Percentiles rank a stretch among this genome's conserved stretches.
phyloP scores from a whole-genome alignment of 2,329 filamentous ascomycete species.

The Raffaelea albimanens region DNA sequence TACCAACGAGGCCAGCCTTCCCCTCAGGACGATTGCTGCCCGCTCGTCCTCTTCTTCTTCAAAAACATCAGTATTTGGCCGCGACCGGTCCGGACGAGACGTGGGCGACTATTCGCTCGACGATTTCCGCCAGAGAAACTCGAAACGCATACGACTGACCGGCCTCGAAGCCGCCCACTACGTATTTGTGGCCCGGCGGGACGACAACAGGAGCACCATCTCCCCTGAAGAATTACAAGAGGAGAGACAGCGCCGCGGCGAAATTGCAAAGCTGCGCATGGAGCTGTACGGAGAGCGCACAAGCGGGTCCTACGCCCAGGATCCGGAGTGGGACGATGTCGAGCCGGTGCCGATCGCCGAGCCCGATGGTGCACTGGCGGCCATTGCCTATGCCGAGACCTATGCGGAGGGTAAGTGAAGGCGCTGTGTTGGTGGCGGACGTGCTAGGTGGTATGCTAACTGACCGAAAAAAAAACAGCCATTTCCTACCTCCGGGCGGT shows the following conservation, averaged over 20 bases:
- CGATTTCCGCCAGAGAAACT: conserved; percentile 32
- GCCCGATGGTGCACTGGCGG: conserved; percentile 74
- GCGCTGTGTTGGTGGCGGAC: neutral
- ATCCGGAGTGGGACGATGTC: conserved; percentile 77
- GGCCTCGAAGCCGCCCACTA: conserved; percentile 33
- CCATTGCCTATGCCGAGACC: conserved; percentile 81
- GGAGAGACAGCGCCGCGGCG: conserved; percentile 36
- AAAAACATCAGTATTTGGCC: conserved; percentile 33
- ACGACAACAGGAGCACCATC: conserved; percentile 18
- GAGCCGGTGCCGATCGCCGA: conserved; percentile 76
- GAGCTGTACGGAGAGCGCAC: conserved; percentile 43
- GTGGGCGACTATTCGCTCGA: conserved; percentile 36
- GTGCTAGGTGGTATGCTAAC: neutral
- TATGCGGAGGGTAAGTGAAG: conserved; percentile 73
- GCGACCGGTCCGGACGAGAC: conserved; percentile 38
- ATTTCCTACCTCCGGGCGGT: conserved; percentile 89
- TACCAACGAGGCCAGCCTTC: conserved; percentile 41
- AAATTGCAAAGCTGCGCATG: conserved; percentile 40
- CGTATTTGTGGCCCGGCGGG: conserved; percentile 31
- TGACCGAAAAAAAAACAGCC: conserved; percentile 34
- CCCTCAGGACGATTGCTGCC: conserved; percentile 31
- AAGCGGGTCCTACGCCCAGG: conserved; percentile 46
- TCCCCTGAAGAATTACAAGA: conserved; percentile 31
- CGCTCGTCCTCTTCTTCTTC: conserved; percentile 3
- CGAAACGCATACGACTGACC: conserved; percentile 32